Conservation (phyloP, 768 basidiomycete species). For the Boletus reticuloceps region DNA sequence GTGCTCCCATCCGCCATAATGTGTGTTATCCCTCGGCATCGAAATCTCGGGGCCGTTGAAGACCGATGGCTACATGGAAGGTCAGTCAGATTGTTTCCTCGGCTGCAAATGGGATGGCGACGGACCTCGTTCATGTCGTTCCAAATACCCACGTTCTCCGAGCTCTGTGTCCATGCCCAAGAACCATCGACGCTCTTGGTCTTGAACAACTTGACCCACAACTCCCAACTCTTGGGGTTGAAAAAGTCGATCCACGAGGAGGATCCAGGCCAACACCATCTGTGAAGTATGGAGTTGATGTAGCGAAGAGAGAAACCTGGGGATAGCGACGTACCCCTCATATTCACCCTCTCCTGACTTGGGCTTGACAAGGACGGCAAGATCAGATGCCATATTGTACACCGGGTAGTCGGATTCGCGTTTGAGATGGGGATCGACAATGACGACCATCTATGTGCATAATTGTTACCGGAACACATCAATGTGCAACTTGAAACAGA, state of each 20-base stretch:
- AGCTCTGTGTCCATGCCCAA: slow-evolving; percentile 82
- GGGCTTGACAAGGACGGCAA: slow-evolving; percentile 79
- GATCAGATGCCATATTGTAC: slow-evolving; percentile 80
- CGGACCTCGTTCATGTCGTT: slow-evolving; percentile 99
- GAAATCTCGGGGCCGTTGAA: slow-evolving; percentile 98
- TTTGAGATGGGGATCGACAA: slow-evolving; percentile 96
- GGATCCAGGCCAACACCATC: slow-evolving; percentile 97
- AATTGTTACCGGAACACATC: neutral
- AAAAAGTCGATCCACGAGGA: slow-evolving; percentile 98
- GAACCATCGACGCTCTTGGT: slow-evolving; percentile 46
- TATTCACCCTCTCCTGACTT: slow-evolving; percentile 80
- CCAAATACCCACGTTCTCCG: slow-evolving; percentile 88
- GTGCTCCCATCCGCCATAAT: slow-evolving; percentile 96
- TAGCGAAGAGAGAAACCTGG: neutral
- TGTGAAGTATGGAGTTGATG: neutral
- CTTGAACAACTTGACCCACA: slow-evolving; percentile 89
- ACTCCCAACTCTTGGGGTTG: slow-evolving; percentile 84
- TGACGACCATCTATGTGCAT: slow-evolving; percentile 84
- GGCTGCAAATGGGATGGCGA: neutral
- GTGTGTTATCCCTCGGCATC: slow-evolving; percentile 72
- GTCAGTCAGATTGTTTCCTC: neutral
- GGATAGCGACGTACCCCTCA: slow-evolving; percentile 54
- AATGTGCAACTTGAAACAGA: neutral
- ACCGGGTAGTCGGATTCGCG: slow-evolving; percentile 75
- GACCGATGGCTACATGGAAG: slow-evolving; percentile 74